Percentiles rank a stretch among this genome's conserved stretches.
phyloP scores from a whole-genome alignment of 441 rosid species.

The Brassica balearica region DNA sequence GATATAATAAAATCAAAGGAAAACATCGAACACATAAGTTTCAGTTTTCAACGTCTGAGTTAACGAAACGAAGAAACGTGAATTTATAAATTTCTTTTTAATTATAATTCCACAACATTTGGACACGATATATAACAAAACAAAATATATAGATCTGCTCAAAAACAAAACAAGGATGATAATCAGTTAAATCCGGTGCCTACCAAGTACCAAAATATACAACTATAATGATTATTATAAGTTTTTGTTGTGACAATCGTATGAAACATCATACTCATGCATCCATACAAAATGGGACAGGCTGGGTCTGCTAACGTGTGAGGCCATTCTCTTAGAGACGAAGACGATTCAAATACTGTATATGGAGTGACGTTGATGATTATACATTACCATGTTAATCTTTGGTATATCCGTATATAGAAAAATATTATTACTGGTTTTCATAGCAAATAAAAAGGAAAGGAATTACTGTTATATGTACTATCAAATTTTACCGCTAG shows the following conservation, averaged over 20 bases:
- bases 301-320: constrained; percentile 31
- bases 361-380: constrained; percentile 21
- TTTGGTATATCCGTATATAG: background rate
- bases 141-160: constrained; percentile 33
- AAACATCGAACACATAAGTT: constrained; percentile 29
- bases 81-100: background rate
- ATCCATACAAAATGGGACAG: constrained; percentile 38
- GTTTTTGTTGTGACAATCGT: constrained; percentile 5
- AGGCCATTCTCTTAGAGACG: constrained; percentile 6
- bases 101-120: background rate
- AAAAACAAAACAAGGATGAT: constrained; percentile 35
- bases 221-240: constrained; percentile 1
- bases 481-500: background rate
- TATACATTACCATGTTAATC: background rate
- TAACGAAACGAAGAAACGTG: constrained; percentile 23
- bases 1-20: constrained; percentile 15
- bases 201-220: constrained; percentile 39
- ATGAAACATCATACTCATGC: constrained; percentile 42
- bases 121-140: constrained; percentile 36
- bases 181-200: constrained; percentile 36
- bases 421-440: background rate
- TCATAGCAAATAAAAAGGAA: background rate
- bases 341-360: constrained; percentile 24
- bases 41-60: constrained; percentile 41
- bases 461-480: background rate